Conservation (phyloP, 2,329 filamentous ascomycete genomes). For the Aspergillus spinulosporus region DNA sequence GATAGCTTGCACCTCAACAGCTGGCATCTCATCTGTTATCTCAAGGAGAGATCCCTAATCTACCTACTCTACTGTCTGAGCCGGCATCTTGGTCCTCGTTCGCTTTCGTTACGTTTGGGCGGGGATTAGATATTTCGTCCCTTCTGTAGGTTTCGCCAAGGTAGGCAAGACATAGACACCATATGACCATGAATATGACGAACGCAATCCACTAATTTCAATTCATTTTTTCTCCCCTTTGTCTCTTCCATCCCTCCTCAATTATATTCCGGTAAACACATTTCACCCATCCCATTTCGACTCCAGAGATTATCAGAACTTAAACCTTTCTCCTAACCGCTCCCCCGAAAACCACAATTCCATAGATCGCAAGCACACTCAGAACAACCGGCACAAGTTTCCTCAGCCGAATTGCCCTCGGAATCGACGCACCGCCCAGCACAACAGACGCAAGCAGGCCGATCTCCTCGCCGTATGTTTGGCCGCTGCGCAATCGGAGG, state of each 20-base stretch:
- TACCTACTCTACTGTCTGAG: not conserved
- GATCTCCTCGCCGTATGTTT: slow-evolving; percentile 82
- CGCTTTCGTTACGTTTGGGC: slow-evolving; percentile 7
- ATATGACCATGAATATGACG: not conserved
- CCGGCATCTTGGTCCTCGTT: not conserved
- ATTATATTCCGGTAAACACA: too few relatives aligned
- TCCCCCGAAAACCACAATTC: slow-evolving; percentile 75
- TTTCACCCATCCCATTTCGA: too few relatives aligned
- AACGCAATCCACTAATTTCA: not conserved
- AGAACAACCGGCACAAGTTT: slow-evolving; percentile 84
- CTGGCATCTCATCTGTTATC: not conserved
- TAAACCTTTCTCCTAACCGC: slow-evolving; percentile 52
- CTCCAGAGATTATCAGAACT: not conserved
- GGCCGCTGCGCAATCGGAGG: slow-evolving; percentile 71
- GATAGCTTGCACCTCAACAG: not conserved
- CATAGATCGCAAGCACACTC: slow-evolving; percentile 75
- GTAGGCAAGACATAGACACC: slow-evolving; percentile 11
- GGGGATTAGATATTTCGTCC: not conserved
- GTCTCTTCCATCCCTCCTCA: too few relatives aligned
- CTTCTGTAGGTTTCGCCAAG: slow-evolving; percentile 16
- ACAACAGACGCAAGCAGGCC: slow-evolving; percentile 86
- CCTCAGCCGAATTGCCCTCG: slow-evolving; percentile 75
- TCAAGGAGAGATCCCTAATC: not conserved
- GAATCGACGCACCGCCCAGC: slow-evolving; percentile 79
- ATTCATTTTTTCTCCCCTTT: not conserved